Evolutionary conservation across 768 basidiomycete species (phyloP).

Genomic region (Leucocoprinus leucothites): DNA sequence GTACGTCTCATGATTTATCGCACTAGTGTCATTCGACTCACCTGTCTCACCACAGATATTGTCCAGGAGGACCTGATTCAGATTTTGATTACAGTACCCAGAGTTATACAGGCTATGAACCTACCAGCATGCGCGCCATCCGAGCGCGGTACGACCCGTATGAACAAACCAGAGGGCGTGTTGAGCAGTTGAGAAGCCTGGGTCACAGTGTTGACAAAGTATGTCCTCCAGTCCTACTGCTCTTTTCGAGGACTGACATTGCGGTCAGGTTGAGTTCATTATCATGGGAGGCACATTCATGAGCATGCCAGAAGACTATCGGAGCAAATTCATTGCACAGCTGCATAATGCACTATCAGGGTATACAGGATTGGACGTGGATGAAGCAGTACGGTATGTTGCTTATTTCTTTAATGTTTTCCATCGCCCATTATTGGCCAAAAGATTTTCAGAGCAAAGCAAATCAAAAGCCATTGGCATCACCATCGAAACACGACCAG

Average conservation of each 20-base stretch:
- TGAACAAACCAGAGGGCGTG: slow-evolving; percentile 91
- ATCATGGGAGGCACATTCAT: slow-evolving; percentile 99
- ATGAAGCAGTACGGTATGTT: slow-evolving; percentile 85
- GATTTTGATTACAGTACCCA: slow-evolving; percentile 99
- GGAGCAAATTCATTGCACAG: slow-evolving; percentile 90
- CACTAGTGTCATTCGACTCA: neutral
- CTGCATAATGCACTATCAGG: slow-evolving; percentile 96
- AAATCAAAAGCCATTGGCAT: slow-evolving; percentile 99
- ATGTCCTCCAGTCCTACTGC: slow-evolving; percentile 10
- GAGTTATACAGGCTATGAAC: slow-evolving; percentile 92
- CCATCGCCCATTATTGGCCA: slow-evolving; percentile 3
- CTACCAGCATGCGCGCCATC: slow-evolving; percentile 98
- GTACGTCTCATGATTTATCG: slow-evolving; percentile 39
- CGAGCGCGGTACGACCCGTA: slow-evolving; percentile 94
- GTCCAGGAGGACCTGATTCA: slow-evolving; percentile 97
- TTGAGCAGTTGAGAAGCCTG: slow-evolving; percentile 93
- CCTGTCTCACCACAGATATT: slow-evolving; percentile 59
- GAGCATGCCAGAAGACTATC: slow-evolving; percentile 98
- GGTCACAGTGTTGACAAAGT: slow-evolving; percentile 98
- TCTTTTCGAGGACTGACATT: neutral
- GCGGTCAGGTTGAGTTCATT: slow-evolving; percentile 75
- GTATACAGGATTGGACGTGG: slow-evolving; percentile 88
- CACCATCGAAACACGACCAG: slow-evolving; percentile 97
- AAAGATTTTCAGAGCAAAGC: slow-evolving; percentile 90
- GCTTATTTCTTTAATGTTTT: neutral